Evolutionary conservation across 176 grass and related monocot species (phyloP), one percentile per base, ranked within the genome.

Genomic region (Musa troglodytarum): DNA sequence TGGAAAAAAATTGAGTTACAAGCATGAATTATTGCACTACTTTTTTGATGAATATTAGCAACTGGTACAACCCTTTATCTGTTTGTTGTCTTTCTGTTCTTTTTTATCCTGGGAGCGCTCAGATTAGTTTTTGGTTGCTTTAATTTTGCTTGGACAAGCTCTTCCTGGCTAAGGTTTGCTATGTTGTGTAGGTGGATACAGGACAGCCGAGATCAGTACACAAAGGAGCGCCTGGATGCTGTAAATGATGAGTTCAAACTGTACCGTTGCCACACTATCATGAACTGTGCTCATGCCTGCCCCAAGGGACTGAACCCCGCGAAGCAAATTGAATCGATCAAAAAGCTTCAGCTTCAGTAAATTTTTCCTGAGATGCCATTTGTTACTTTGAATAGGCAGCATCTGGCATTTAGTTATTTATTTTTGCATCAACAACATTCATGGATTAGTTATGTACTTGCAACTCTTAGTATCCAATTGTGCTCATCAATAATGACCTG

Each of bases 191-290:
- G 95, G 84, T 99, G 95, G 95, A 99, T 99, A 63, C 95, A 99
- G 65, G 95, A 99, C 61, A 99, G 95, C 81, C 90, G 95, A 80
- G 95, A 99, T 58, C 84, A 99, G 76, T 99, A 81, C 88, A 99
- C 95, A 2, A 89, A 87, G 80, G 95, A 99, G 84, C 86, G 95
- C 15, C 80, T 99, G 29, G 95, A 94, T 1, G 61, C 82, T 21
- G 83, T 99, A 81, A 94, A 99, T 21, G 95, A 99, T 10, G 95
- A 99, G 86, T 99, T 91, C 86, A 99, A 99, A 82, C 83, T 99
- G 6, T 99, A 99, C 25, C 88, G 95, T 28, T 99, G 95, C 74
- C 95, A 99, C 76, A 91, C 82, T 73, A 99, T 99, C 81, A 94
- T 87, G 90, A 99, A 99, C 81, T 99, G 95, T 74, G 62, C 65